A percentile compares a stretch with the other conserved stretches of the same genome.
Evolutionary conservation across 805 yeast species (phyloP).

Genomic region (Ogataea dorogensis): DNA sequence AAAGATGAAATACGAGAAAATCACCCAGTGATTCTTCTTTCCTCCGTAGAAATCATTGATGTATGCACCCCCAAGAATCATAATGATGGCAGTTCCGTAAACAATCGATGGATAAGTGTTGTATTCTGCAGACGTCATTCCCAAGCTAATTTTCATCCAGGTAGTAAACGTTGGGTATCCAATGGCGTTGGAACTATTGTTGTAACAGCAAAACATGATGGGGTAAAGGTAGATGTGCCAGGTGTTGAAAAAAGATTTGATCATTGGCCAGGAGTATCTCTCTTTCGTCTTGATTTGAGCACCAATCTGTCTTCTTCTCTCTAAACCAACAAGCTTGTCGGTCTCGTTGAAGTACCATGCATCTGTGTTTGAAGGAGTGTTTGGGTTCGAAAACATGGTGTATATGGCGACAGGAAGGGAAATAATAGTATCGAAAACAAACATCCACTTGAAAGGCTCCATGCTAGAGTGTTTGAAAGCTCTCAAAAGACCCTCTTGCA

Average conservation of each 20-base stretch:
- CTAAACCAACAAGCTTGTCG: constrained; percentile 42
- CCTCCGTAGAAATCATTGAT: constrained; percentile 39
- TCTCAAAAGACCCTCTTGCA: constrained; percentile 33
- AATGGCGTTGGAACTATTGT: constrained; percentile 35
- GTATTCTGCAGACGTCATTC: constrained; percentile 35
- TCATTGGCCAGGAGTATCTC: constrained; percentile 39
- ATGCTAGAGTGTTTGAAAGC: constrained; percentile 19
- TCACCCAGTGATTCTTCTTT: constrained; percentile 36
- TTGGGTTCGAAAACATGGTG: constrained; percentile 44
- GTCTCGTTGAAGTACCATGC: constrained; percentile 39
- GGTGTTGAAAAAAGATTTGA: constrained; percentile 41
- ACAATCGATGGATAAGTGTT: constrained; percentile 43
- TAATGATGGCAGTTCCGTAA: constrained; percentile 39
- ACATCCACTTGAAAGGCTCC: constrained; percentile 46
- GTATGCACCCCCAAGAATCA: constrained; percentile 38
- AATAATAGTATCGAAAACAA: constrained; percentile 43
- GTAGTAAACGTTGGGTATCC: constrained; percentile 42
- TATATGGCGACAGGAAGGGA: constrained; percentile 39
- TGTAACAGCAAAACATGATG: constrained; percentile 37
- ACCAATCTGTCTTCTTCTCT: constrained; percentile 41
- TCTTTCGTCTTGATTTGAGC: constrained; percentile 45
- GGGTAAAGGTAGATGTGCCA: constrained; percentile 52
- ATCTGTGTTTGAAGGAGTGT: constrained; percentile 43
- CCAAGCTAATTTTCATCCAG: constrained; percentile 42
- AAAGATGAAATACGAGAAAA: constrained; percentile 38